Percentiles rank a stretch among this genome's conserved stretches.
These are phyloP conservation scores for Leishmania amazonensis DNA, from an alignment of 208 protist genomes.

Conservation along the genomic window DNA sequence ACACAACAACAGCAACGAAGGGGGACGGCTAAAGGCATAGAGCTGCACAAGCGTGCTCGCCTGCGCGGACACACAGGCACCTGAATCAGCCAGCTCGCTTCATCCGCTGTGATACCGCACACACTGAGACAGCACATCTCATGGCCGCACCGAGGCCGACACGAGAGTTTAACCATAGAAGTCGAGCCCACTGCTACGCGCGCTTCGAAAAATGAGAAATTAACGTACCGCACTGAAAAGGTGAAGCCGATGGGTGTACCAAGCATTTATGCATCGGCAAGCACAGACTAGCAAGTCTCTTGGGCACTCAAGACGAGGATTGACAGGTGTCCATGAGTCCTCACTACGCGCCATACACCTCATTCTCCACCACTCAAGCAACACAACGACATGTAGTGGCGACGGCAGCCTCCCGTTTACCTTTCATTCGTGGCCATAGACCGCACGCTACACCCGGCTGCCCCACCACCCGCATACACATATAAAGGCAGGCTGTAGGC, in stretches of 20 bases:
- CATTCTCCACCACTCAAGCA: not conserved
- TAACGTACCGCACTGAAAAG: not conserved
- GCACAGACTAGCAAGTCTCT: not conserved
- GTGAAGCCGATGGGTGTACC: not conserved
- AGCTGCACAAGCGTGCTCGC: not conserved
- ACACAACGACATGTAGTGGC: not conserved
- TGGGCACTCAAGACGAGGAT: not conserved
- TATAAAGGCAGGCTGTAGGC: not conserved
- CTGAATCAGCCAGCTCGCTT: not conserved
- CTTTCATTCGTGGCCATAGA: not conserved
- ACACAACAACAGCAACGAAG: not conserved
- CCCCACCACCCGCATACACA: not conserved
- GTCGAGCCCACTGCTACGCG: not conserved
- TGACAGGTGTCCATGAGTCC: not conserved
- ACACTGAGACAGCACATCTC: not conserved
- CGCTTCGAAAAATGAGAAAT: not conserved
- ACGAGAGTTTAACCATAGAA: not conserved
- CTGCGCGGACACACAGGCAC: not conserved
- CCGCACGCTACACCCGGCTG: not conserved
- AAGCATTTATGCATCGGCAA: not conserved
- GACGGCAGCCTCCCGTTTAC: no score
- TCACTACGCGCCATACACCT: not conserved
- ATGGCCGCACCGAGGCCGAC: not conserved
- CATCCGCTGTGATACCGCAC: not conserved
- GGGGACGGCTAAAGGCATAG: not conserved